Conservation (phyloP, 2,329 filamentous ascomycete species). For the Fusarium buxicola region DNA sequence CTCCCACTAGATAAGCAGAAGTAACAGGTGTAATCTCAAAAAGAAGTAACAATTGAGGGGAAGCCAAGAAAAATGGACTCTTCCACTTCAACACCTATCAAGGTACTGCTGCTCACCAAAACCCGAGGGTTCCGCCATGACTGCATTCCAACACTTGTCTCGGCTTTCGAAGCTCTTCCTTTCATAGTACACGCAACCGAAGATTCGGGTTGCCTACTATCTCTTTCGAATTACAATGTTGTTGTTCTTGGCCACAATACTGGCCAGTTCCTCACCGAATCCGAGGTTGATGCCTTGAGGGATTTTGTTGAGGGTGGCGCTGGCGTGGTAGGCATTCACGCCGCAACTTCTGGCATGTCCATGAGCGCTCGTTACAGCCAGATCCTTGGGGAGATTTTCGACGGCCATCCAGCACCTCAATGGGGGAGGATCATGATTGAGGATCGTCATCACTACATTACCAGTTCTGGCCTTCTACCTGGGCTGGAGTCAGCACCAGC, state of each 20-base stretch:
- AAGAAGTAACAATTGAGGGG: too few relatives aligned
- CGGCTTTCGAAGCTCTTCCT: conserved; percentile 8
- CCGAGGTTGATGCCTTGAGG: background rate
- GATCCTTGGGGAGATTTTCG: conserved; percentile 22
- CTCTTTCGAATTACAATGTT: conserved; percentile 4
- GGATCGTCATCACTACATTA: conserved; percentile 5
- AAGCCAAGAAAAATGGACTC: background rate
- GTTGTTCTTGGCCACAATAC: conserved; percentile 26
- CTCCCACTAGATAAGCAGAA: too few relatives aligned
- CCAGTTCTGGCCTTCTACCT: background rate
- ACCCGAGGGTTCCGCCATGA: conserved; percentile 26
- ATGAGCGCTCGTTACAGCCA: background rate
- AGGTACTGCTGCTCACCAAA: conserved; percentile 25
- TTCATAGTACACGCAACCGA: conserved; percentile 17
- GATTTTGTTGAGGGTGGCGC: conserved; percentile 8
- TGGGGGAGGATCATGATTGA: conserved; percentile 17
- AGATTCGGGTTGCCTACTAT: conserved; percentile 2
- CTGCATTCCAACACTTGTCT: conserved; percentile 15
- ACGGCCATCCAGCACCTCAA: conserved; percentile 21
- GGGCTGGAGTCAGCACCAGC: background rate
- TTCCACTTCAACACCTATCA: background rate
- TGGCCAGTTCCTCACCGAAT: background rate
- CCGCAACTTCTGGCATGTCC: conserved; percentile 10
- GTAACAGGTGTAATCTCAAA: too few relatives aligned
- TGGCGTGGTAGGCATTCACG: conserved; percentile 31